Percentiles rank a stretch among this genome's conserved stretches.
Evolutionary conservation across 345 rosid species (phyloP).

Genomic region (Nephelium lappaceum): DNA sequence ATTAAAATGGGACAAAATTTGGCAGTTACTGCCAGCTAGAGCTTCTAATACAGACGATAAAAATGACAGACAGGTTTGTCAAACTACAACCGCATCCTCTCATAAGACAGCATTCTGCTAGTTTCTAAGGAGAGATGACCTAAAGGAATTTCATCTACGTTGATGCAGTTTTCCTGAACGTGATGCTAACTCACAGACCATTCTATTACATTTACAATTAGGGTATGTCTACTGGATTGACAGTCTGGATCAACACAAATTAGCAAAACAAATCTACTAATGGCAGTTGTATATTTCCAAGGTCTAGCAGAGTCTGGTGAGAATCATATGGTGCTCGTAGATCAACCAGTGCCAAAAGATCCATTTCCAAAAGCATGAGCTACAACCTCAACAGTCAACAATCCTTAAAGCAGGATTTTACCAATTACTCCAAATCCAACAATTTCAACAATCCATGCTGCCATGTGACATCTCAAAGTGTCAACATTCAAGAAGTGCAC

Average conservation of each 20-base stretch:
- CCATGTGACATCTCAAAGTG: not conserved
- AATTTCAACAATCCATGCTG: not conserved
- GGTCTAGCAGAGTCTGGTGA: not conserved
- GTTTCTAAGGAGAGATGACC: too few relatives aligned
- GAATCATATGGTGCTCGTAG: not conserved
- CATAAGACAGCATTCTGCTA: too few relatives aligned
- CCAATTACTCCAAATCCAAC: not conserved
- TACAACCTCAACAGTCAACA: not conserved
- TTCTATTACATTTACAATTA: not conserved
- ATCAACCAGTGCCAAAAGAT: not conserved
- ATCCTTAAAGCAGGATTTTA: not conserved
- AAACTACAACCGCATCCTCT: not conserved
- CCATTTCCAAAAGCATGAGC: not conserved
- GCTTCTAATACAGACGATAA: not conserved
- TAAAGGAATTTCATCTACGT: not conserved
- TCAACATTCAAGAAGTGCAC: not conserved
- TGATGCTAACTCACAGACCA: not conserved
- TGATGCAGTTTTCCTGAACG: not conserved
- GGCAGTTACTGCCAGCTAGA: not conserved
- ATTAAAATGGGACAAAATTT: not conserved
- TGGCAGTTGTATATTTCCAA: not conserved
- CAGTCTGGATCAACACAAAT: not conserved
- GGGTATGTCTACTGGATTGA: not conserved
- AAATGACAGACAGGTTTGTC: not conserved
- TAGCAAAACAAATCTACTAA: not conserved